phyloP scores from a whole-genome alignment of 495 filamentous ascomycete species.

The Ramalina intermedia region DNA sequence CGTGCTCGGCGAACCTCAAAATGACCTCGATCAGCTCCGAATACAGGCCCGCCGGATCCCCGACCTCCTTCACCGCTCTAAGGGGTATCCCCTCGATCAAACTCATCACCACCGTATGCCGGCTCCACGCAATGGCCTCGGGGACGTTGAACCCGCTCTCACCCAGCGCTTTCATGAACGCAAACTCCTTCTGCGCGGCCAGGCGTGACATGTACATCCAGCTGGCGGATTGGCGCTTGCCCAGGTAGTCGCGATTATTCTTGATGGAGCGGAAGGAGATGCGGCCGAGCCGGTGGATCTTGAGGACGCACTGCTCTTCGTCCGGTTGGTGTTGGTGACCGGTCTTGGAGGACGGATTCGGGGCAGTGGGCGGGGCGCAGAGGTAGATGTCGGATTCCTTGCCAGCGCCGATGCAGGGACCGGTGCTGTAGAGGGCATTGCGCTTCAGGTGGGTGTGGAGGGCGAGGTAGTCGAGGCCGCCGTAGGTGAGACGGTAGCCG shows the following conservation, averaged over 20 bases:
- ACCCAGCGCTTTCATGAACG: constrained; percentile 76
- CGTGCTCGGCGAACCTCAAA: constrained; percentile 66
- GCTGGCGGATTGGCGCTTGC: constrained; percentile 56
- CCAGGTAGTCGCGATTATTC: constrained; percentile 88
- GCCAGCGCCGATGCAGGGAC: constrained; percentile 88
- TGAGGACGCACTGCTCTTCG: constrained; percentile 56
- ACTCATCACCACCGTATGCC: constrained; percentile 92
- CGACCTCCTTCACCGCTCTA: constrained; percentile 64
- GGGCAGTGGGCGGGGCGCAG: constrained; percentile 38
- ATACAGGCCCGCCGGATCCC: constrained; percentile 68
- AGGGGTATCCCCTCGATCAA: constrained; percentile 81
- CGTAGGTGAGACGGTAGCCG: constrained; percentile 93
- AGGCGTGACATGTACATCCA: constrained; percentile 98
- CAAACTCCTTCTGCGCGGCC: constrained; percentile 80
- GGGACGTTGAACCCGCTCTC: constrained; percentile 82
- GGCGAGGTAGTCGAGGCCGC: constrained; percentile 90
- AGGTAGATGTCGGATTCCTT: constrained; percentile 97
- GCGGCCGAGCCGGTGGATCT: constrained; percentile 87
- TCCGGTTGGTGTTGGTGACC: not conserved
- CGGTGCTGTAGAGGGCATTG: constrained; percentile 72
- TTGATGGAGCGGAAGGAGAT: constrained; percentile 97
- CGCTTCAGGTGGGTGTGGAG: constrained; percentile 74
- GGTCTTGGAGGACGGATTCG: not conserved
- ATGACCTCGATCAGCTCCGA: constrained; percentile 80
- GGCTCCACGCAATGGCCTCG: constrained; percentile 66